Conservation (phyloP, 2,329 filamentous ascomycete species). For the Paradendryphiella salina region DNA sequence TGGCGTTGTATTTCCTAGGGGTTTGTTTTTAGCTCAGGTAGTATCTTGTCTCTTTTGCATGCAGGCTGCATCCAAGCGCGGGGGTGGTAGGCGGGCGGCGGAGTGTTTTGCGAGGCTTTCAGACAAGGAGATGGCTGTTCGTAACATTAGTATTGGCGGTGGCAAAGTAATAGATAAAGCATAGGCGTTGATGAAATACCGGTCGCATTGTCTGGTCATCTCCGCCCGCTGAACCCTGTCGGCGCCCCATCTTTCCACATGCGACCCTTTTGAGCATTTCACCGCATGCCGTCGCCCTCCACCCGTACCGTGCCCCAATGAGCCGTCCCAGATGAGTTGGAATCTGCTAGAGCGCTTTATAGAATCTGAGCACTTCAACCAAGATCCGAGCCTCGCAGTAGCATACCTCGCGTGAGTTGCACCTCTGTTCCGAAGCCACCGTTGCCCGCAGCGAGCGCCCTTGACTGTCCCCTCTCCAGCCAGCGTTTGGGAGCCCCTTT, state of each 20-base stretch:
- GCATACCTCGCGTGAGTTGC: constrained; percentile 80
- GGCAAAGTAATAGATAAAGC: constrained; percentile 6
- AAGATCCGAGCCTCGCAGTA: constrained; percentile 84
- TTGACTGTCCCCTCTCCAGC: not conserved
- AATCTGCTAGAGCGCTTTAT: constrained; percentile 87
- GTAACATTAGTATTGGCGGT: too few species aligned
- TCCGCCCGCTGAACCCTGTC: constrained; percentile 21
- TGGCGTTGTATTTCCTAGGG: constrained; percentile 7
- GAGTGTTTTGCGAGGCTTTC: too few species aligned
- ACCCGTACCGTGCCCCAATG: constrained; percentile 40
- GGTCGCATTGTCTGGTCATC: constrained; percentile 10
- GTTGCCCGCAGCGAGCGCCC: constrained; percentile 28
- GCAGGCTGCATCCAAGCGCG: too few species aligned
- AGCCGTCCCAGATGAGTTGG: constrained; percentile 62
- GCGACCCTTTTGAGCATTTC: constrained; percentile 28
- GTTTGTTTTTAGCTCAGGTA: constrained; percentile 1
- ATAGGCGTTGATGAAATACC: not conserved
- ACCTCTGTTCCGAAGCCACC: constrained; percentile 30
- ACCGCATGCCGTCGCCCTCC: constrained; percentile 18
- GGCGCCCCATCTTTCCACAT: constrained; percentile 21
- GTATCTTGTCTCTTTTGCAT: too few species aligned
- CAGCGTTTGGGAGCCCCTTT: not conserved
- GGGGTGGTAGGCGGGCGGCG: too few species aligned
- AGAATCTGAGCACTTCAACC: constrained; percentile 92
- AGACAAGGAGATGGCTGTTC: too few species aligned